Conservation (phyloP, 2,329 filamentous ascomycete genomes). For the Sarocladiaceae sp. region DNA sequence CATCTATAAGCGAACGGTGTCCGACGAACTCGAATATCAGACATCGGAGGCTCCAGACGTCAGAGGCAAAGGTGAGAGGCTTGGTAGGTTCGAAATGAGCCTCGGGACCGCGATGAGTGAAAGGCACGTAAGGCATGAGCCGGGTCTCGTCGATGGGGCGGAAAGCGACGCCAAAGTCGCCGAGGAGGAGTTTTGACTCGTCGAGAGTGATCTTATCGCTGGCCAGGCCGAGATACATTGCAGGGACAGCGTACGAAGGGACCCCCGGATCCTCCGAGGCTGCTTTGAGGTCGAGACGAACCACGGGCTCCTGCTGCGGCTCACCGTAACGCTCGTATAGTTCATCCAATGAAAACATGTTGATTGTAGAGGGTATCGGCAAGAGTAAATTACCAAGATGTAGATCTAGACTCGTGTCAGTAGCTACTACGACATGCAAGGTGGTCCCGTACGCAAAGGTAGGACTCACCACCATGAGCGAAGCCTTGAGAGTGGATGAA, state of each 20-base stretch:
- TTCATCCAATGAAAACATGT: conserved; percentile 16
- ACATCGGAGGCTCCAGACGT: conserved; percentile 34
- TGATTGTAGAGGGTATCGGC: conserved; percentile 14
- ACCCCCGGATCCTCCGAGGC: conserved; percentile 17
- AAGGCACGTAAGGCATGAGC: conserved; percentile 22
- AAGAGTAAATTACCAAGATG: conserved; percentile 29
- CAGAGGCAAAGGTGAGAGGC: conserved; percentile 26
- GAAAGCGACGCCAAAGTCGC: conserved; percentile 31
- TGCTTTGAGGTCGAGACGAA: conserved; percentile 13
- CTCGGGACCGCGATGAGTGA: conserved; percentile 25
- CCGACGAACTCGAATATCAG: conserved; percentile 28
- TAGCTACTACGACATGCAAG: neutral
- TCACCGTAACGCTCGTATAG: conserved; percentile 18
- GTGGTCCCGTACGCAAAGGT: too few relatives aligned
- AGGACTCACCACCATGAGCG: conserved; percentile 26
- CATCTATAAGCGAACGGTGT: conserved; percentile 12
- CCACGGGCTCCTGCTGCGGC: conserved; percentile 16
- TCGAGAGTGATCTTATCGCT: conserved; percentile 21
- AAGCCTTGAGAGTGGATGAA: conserved; percentile 22
- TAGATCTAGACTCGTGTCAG: conserved; percentile 18
- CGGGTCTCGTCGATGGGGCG: conserved; percentile 15
- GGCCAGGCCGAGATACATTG: conserved; percentile 25
- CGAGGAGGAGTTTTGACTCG: conserved; percentile 16
- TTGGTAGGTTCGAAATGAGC: conserved; percentile 24
- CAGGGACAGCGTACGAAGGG: conserved; percentile 20